Evolutionary conservation across 306 rosid genomes (phyloP), one percentile per base, ranked within the genome.

Genomic region (Medicago ruthenica): DNA sequence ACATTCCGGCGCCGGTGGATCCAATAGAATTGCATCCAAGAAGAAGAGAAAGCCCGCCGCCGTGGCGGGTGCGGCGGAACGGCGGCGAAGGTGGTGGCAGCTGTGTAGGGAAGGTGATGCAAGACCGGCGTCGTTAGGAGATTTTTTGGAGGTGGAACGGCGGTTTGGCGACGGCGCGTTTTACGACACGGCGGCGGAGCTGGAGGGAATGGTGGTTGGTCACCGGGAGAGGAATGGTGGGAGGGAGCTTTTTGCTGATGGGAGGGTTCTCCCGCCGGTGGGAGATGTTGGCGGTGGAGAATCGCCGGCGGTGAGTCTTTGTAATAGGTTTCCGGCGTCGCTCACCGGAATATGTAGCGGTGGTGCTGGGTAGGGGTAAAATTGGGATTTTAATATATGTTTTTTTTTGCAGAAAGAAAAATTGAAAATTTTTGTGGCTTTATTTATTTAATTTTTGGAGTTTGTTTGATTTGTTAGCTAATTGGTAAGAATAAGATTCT

Each of bases 131-230:
- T 92, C 97, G 17, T 82, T 95, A 0, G 97, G 97, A 0, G 99
- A 95, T 21, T 95, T 92, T 74, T 89, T 95, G 18, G 99, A 91
- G 86, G 97, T 89, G 61, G 99, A 95, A 80, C 83, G 99, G 84
- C 61, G 97, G 78, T 86, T 81, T 74, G 97, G 97, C 2, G 99
- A 95, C 76, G 86, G 85, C 18, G 89, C 88, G 44, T 95, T 95
- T 72, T 95, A 85, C 36, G 89, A 89, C 41, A 85, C 96, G 62
- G 92, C 92, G 76, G 96, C 86, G 79, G 97, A 95, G 84, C 88
- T 95, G 4, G 98, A 95, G 79, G 91, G 95, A 4, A 84, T 88
- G 77, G 87, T 85, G 79, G 84, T 61, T 47, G 76, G 81, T 3
- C 83, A 59, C 16, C 90, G 57, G 79, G 85, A 71, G 81, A 80